Evolutionary conservation across 352 stramenopile genomes (phyloP), one percentile per base, ranked within the genome.

Genomic region (Saprolegnia parasitica): DNA sequence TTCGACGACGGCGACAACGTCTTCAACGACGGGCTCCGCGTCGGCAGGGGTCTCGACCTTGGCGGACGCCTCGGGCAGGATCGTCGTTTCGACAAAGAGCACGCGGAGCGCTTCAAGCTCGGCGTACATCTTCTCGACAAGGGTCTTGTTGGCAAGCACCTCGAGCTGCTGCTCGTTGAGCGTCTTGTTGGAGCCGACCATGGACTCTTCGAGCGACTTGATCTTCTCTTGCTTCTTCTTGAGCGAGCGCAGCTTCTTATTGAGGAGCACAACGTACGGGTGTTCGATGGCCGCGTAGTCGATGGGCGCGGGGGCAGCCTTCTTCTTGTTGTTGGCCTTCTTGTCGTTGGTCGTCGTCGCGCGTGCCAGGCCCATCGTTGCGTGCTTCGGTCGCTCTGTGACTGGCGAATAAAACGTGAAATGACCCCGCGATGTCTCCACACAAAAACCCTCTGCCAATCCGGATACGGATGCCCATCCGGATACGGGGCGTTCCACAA

Each of bases 201-300:
- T 40, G 18, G 63, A 70, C 23, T 70, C 63, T 61, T 90, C 84
- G 26, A 94, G 68, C 21, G 71, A 65, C 58, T 81, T 85, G 72
- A 94, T 91, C 76, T 94, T 94, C 75, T 94, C 86, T 32, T 93
- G 76, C 64, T 94, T 94, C 75, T 94, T 94, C 66, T 86, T 86
- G 73, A 89, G 83, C 65, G 84, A 80, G 15, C 86, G 84, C 46
- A 91, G 83, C 47, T 84, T 81, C 71, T 94, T 94, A 79, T 94
- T 79, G 64, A 94, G 62, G 56, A 93, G 84, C 50, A 81, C 90
- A 55, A 93, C 62, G 70, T 93, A 94, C 65, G 84, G 84, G 57
- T 94, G 84, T n/a, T 73, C 47, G 6, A 70, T 47, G 29, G 63
- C 46, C 13, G 63, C 54, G 29, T 54, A 70, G 50, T 70, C 63